These are phyloP conservation scores for Pisolithus thermaeus DNA, from an alignment of 1,284 basidiomycete genomes.

Conservation along the genomic window DNA sequence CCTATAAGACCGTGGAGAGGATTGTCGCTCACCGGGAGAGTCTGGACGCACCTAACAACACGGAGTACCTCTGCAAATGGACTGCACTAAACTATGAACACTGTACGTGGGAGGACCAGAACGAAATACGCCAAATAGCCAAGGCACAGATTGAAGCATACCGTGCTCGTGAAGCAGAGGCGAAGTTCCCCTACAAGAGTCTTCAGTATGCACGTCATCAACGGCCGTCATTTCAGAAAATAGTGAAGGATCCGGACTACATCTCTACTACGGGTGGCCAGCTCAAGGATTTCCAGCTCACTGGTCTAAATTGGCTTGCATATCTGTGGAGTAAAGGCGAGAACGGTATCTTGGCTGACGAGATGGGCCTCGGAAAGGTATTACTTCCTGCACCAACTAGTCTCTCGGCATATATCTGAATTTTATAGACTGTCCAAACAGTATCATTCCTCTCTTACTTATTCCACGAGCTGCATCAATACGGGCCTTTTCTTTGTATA, in stretches of 20 bases:
- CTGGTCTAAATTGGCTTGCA: conserved; percentile 96
- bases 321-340: conserved; percentile 94
- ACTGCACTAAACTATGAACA: conserved; percentile 90
- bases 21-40: conserved; percentile 81
- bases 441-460: conserved; percentile 95
- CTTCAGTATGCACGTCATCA: conserved; percentile 60
- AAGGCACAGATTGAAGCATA: conserved; percentile 79
- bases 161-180: conserved; percentile 71
- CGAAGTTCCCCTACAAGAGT: conserved; percentile 86
- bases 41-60: conserved; percentile 46
- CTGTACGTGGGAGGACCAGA: conserved; percentile 91
- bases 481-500: conserved; percentile 96
- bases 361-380: conserved; percentile 99
- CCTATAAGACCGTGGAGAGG: conserved; percentile 89
- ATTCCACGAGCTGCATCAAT: conserved; percentile 90
- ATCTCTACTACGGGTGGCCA: conserved; percentile 72
- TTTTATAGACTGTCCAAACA: conserved; percentile 83
- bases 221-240: conserved; percentile 82
- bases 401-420: conserved; percentile 11
- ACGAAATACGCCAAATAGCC: conserved; percentile 74
- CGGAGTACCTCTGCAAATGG: conserved; percentile 99
- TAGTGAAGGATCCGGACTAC: conserved; percentile 89
- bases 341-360: conserved; percentile 97
- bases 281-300: conserved; percentile 97
- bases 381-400: conserved; percentile 1